Evolutionary conservation across 2,329 filamentous ascomycete genomes (phyloP), one percentile per base, ranked within the genome.

Genomic region (Diaporthe ampelina): DNA sequence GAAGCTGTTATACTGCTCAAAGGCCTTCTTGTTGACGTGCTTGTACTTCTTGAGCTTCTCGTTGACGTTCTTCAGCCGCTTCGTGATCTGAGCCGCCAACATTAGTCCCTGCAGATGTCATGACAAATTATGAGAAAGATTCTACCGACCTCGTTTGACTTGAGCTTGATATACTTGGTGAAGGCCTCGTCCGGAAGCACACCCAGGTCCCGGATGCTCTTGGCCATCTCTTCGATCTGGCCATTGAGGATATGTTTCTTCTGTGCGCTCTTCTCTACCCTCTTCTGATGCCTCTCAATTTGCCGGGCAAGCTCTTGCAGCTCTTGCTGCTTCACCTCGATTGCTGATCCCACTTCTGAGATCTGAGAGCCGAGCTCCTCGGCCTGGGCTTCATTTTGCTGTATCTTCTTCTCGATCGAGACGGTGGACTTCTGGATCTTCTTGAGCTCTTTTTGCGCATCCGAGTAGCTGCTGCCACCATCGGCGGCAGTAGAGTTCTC

Each of bases 21-120:
- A 98, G 0, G 97, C 97, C 85, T 99, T 98, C 86, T 98, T 99
- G 90, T 99, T 99, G 85, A 99, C 95, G 80, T 98, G 95, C 72
- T 95, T 95, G 85, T 97, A 98, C 82, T 98, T 98, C 86, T 98
- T 98, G 72, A 98, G 88, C 0, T 94, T 92, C 79, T 98, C 94
- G 77, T 97, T 97, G 80, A 96, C 95, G 80, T 95, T 97, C 85
- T 97, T 95, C 32, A 98, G 90, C 73, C 93, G 92, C 54, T 86
- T 86, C n/a, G 87, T 86, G 74, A 91, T 90, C 88, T 91, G 76
- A 6, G 15, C 86, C 57, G 40, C 11, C 67, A 4, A 35, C 7
- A 26, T 72, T 65, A 72, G 70, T 26, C 43, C 26, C 58, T 52
- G 32, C 5, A 10, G 9, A 9, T 43, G 54, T 73, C n/a, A 74